Conservation (phyloP, 345 rosid genomes). For the Cardamine occulta region DNA sequence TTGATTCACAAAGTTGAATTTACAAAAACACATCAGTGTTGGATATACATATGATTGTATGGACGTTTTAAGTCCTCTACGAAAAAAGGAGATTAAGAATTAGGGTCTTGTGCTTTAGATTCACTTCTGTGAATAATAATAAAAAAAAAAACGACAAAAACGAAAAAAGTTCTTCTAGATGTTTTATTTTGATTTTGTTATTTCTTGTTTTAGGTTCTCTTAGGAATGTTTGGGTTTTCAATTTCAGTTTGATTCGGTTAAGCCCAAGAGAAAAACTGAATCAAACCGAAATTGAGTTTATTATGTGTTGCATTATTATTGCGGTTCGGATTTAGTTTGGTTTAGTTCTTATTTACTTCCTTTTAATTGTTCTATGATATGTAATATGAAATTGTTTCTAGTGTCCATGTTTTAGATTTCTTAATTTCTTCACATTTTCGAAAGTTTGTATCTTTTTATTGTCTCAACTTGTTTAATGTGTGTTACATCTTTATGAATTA, state of each 20-base stretch:
- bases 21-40: conserved; percentile 29
- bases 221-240: conserved; percentile 4
- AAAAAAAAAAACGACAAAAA: neutral
- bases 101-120: conserved; percentile 32
- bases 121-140: conserved; percentile 35
- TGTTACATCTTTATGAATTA: neutral
- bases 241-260: conserved; percentile 21
- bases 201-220: neutral
- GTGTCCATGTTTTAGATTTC: neutral
- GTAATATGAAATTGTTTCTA: conserved; percentile 9
- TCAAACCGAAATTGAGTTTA: conserved; percentile 31
- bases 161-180: neutral
- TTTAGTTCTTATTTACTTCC: neutral
- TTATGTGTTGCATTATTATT: neutral
- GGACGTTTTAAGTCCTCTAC: conserved; percentile 39
- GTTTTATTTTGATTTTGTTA: conserved; percentile 6
- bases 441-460: neutral
- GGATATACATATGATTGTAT: conserved; percentile 41
- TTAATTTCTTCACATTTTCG: neutral
- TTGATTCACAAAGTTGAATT: conserved; percentile 26
- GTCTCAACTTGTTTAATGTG: conserved; percentile 7
- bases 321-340: neutral
- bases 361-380: conserved; percentile 5
- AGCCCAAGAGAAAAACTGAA: neutral
- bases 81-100: conserved; percentile 14